Conservation (phyloP, 495 filamentous ascomycete genomes). For the Daldinia loculata region DNA sequence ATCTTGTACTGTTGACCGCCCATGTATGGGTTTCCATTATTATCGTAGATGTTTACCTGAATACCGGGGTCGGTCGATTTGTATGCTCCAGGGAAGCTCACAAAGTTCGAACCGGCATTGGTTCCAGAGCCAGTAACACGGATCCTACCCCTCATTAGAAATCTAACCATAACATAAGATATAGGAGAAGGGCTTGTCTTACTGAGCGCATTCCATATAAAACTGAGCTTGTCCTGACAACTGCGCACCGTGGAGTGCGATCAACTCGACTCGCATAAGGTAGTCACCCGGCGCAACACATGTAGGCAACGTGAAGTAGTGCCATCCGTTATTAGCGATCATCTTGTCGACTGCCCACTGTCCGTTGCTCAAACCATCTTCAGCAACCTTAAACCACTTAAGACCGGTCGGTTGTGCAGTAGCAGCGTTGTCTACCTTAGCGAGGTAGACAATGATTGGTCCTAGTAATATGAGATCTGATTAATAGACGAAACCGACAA, state of each 20-base stretch:
- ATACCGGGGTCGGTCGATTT: conserved; percentile 56
- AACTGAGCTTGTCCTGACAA: conserved; percentile 58
- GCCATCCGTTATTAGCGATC: conserved; percentile 54
- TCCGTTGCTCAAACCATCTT: conserved; percentile 53
- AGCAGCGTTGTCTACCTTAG: conserved; percentile 57
- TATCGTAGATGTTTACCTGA: conserved; percentile 54
- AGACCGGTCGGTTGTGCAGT: conserved; percentile 50
- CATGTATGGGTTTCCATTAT: conserved; percentile 45
- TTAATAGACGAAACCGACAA: neutral
- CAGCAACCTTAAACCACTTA: conserved; percentile 58
- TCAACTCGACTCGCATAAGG: conserved; percentile 62
- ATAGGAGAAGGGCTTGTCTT: conserved; percentile 18
- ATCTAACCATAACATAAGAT: neutral
- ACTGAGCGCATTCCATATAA: conserved; percentile 59
- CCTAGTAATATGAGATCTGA: conserved; percentile 38
- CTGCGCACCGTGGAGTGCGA: conserved; percentile 58
- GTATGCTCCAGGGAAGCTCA: conserved; percentile 60
- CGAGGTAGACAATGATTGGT: conserved; percentile 59
- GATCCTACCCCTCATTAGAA: conserved; percentile 44
- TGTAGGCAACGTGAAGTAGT: conserved; percentile 57
- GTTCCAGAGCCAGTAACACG: conserved; percentile 59
- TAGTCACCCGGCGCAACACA: conserved; percentile 59
- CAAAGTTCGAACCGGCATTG: conserved; percentile 49
- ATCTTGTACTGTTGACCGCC: conserved; percentile 53
- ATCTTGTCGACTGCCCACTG: conserved; percentile 56